Evolutionary conservation across 768 basidiomycete species (phyloP).

Genomic region (Lepiota brunneoincarnata): DNA sequence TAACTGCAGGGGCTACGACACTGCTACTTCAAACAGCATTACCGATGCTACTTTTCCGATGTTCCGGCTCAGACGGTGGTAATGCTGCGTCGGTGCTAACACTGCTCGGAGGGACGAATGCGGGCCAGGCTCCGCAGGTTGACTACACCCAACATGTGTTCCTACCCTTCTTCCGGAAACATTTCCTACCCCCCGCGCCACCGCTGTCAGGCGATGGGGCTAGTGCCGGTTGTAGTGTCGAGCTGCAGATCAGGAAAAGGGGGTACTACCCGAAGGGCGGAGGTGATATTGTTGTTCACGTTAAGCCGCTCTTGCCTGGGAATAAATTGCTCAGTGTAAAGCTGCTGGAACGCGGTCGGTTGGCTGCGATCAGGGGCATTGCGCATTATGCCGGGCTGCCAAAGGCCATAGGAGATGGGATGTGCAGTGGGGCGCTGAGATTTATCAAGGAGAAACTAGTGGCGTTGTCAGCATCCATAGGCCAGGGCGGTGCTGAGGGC

Average conservation of each 20-base stretch:
- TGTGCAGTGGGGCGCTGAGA: slow-evolving; percentile 52
- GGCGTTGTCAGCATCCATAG: slow-evolving; percentile 27
- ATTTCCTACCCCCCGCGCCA: slow-evolving; percentile 32
- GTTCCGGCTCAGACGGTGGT: slow-evolving; percentile 18
- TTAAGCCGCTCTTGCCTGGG: slow-evolving; percentile 39
- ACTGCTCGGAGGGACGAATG: slow-evolving; percentile 73
- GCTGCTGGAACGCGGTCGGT: slow-evolving; percentile 54
- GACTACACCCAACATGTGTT: slow-evolving; percentile 69
- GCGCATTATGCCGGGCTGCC: slow-evolving; percentile 73
- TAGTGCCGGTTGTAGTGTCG: slow-evolving; percentile 23
- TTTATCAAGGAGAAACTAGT: slow-evolving; percentile 29
- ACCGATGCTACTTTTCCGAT: slow-evolving; percentile 62
- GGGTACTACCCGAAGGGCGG: slow-evolving; percentile 79
- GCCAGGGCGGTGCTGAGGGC: slow-evolving; percentile 13
- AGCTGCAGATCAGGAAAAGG: slow-evolving; percentile 48
- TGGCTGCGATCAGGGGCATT: slow-evolving; percentile 50
- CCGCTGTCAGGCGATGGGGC: background rate
- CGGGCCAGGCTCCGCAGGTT: slow-evolving; percentile 67
- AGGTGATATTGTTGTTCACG: slow-evolving; percentile 49
- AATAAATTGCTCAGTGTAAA: slow-evolving; percentile 37
- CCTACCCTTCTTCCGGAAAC: slow-evolving; percentile 61
- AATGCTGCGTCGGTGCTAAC: slow-evolving; percentile 40
- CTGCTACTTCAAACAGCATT: slow-evolving; percentile 71
- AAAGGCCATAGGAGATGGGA: slow-evolving; percentile 46
- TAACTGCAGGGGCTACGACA: slow-evolving; percentile 70